These are phyloP conservation scores for Suhomyces kilbournensis DNA, from an alignment of 805 yeast species.

Conservation along the genomic window DNA sequence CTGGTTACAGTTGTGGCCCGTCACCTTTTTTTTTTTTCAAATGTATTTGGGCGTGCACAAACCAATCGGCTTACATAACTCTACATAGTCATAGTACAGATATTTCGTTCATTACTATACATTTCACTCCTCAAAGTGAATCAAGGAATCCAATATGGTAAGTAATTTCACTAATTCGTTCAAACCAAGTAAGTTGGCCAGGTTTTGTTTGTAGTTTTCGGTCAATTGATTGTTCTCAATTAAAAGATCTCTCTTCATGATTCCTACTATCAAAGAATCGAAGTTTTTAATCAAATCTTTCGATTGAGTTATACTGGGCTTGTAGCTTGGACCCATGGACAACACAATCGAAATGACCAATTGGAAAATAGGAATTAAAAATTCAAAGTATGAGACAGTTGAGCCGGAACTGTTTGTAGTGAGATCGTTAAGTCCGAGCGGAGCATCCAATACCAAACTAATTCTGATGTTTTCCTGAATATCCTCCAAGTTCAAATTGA, in stretches of 20 bases:
- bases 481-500: slow-evolving; percentile 46
- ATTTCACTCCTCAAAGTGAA: slow-evolving; percentile 9
- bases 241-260: slow-evolving; percentile 56
- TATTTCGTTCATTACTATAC: not conserved
- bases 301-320: slow-evolving; percentile 53
- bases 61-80: not conserved
- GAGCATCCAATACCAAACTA: slow-evolving; percentile 51
- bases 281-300: slow-evolving; percentile 49
- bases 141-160: slow-evolving; percentile 49
- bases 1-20: not conserved
- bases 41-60: slow-evolving; percentile 1
- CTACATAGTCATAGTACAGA: not conserved
- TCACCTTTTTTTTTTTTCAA: not conserved
- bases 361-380: slow-evolving; percentile 72
- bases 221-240: slow-evolving; percentile 20
- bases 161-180: slow-evolving; percentile 54
- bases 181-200: slow-evolving; percentile 36
- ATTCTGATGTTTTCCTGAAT: slow-evolving; percentile 34
- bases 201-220: slow-evolving; percentile 21
- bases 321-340: slow-evolving; percentile 76
- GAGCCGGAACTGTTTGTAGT: slow-evolving; percentile 6
- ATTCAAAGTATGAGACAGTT: slow-evolving; percentile 57
- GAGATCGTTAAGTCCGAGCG: slow-evolving; percentile 33
- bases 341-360: slow-evolving; percentile 62
- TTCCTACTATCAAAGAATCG: slow-evolving; percentile 55